A percentile compares a stretch with the other conserved stretches of the same genome.
Conservation (phyloP, 331 rosid species). For the Pyracantha coccinea region DNA sequence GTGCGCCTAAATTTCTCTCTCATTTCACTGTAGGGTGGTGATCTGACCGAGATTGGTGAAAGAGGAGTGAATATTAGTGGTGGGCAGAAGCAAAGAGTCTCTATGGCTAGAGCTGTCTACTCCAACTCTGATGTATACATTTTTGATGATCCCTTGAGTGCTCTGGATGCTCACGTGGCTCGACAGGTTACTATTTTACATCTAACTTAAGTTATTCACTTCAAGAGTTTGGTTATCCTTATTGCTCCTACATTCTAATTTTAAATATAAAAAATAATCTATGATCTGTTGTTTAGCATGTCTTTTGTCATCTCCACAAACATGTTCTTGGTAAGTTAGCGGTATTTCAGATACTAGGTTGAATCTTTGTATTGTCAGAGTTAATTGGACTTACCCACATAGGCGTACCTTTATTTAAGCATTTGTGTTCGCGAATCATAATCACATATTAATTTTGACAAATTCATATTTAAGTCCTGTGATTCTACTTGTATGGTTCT, state of each 20-base stretch:
- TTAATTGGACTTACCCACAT: not conserved
- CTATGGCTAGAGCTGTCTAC: conserved; percentile 35
- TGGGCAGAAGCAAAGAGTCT: conserved; percentile 36
- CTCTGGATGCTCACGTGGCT: conserved; percentile 34
- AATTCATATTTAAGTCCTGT: not conserved
- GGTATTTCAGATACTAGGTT: not conserved
- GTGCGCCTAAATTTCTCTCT: not conserved
- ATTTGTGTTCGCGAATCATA: not conserved
- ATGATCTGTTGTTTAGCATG: not conserved
- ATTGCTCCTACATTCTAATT: not conserved
- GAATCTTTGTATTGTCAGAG: not conserved
- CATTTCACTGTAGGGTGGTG: conserved; percentile 38
- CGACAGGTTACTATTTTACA: conserved; percentile 25
- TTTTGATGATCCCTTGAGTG: conserved; percentile 36
- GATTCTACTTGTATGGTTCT: not conserved
- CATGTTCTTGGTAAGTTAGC: not conserved
- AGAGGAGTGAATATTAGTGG: conserved; percentile 38
- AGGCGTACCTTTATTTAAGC: not conserved
- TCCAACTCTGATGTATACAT: conserved; percentile 28
- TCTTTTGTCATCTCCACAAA: not conserved
- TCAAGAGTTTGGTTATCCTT: not conserved
- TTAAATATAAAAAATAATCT: not conserved
- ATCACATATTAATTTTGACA: not conserved
- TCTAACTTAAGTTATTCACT: not conserved
- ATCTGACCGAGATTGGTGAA: conserved; percentile 45